phyloP scores from a whole-genome alignment of 2,329 filamentous ascomycete genomes.

The Trichoderma sp. region DNA sequence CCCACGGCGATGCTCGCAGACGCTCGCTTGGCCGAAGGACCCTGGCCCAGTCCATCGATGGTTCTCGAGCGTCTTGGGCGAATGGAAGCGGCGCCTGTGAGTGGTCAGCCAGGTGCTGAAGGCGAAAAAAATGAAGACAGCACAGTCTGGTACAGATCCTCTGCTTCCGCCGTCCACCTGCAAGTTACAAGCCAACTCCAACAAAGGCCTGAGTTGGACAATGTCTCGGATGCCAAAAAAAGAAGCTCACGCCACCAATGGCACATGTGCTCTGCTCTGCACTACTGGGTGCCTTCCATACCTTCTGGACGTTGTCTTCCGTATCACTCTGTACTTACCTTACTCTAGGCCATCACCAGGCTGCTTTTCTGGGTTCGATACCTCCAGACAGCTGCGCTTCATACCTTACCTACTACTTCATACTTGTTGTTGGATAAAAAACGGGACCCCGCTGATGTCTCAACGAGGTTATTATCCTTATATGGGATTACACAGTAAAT shows the following conservation, averaged over 20 bases:
- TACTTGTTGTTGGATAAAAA: no score
- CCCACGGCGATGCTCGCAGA: slow-evolving; percentile 22
- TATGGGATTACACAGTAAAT: no score
- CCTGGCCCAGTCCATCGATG: slow-evolving; percentile 12
- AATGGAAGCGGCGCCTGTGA: slow-evolving; percentile 11
- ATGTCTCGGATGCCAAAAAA: slow-evolving; percentile 8
- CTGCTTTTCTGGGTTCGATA: no score
- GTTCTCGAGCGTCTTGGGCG: slow-evolving; percentile 21
- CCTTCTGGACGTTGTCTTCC: no score
- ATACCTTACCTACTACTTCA: no score
- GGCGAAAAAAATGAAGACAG: slow-evolving; percentile 6
- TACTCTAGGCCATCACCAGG: no score
- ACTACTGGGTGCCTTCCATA: not conserved
- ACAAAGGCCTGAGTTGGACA: not conserved
- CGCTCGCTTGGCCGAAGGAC: slow-evolving; percentile 22
- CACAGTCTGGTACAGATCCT: not conserved
- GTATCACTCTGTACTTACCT: no score
- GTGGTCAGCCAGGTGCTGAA: slow-evolving; percentile 2
- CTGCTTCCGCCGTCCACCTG: not conserved
- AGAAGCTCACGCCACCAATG: slow-evolving; percentile 22
- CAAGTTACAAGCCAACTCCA: not conserved
- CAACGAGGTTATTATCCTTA: no score
- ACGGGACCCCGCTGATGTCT: no score
- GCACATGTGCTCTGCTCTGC: not conserved
- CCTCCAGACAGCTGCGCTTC: no score